phyloP scores from a whole-genome alignment of 306 rosid species.

The Purshia tridentata region DNA sequence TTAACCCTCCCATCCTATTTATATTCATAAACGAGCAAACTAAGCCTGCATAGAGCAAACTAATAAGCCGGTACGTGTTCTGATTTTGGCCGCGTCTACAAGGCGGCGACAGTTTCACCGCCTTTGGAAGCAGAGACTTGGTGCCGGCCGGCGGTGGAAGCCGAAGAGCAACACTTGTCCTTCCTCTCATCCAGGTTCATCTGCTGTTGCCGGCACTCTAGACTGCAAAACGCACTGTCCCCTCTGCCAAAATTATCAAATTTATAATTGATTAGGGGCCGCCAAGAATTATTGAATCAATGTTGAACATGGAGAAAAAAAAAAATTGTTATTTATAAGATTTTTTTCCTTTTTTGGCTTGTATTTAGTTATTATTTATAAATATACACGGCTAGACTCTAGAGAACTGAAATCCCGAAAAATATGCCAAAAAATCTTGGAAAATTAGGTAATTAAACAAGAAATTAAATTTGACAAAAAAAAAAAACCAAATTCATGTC shows the following conservation, averaged over 20 bases:
- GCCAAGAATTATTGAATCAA: too few species aligned
- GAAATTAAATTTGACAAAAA: too few species aligned
- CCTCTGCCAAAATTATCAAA: conserved; percentile 49
- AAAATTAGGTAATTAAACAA: too few species aligned
- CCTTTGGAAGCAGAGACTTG: conserved; percentile 46
- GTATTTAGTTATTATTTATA: too few species aligned
- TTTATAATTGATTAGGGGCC: too few species aligned
- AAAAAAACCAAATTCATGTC: too few species aligned
- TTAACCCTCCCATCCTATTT: background rate
- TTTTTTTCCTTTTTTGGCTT: background rate
- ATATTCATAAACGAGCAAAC: conserved; percentile 4
- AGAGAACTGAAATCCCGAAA: background rate
- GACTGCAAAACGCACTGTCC: conserved; percentile 80
- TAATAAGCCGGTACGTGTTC: background rate
- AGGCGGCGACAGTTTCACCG: conserved; percentile 58
- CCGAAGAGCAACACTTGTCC: conserved; percentile 48
- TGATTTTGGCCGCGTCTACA: conserved; percentile 15
- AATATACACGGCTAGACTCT: background rate
- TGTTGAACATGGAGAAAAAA: background rate
- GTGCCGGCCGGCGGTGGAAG: conserved; percentile 26
- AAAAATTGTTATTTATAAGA: too few species aligned
- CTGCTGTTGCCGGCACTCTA: conserved; percentile 84
- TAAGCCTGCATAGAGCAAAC: background rate
- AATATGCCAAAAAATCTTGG: background rate
- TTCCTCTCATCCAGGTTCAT: conserved; percentile 79